Evolutionary conservation across 257 asterid species (phyloP).

Genomic region (Sherardia arvensis): DNA sequence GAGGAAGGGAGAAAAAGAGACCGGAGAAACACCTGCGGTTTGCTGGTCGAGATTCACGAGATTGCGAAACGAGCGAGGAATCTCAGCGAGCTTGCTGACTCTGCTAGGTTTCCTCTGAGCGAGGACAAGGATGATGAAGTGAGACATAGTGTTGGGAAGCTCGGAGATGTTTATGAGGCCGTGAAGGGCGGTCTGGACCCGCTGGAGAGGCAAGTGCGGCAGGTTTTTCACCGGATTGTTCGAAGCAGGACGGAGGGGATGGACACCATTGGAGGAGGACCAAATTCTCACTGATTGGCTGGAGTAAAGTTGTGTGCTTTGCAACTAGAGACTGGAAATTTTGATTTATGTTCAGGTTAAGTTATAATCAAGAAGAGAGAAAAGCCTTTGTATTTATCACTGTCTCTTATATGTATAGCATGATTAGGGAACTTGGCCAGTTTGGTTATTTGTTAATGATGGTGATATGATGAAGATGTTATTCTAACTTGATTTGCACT

Average conservation of each 20-base stretch:
- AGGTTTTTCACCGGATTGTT: conserved; percentile 70
- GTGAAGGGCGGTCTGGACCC: conserved; percentile 73
- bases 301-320: not conserved
- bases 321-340: conserved; percentile 1
- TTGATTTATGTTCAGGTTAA: not conserved
- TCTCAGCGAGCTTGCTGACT: conserved; percentile 56
- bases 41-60: conserved; percentile 78
- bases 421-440: not conserved
- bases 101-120: conserved; percentile 45
- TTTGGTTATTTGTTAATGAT: not conserved
- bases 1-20: conserved; percentile 78
- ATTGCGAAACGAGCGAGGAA: conserved; percentile 49
- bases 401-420: not conserved
- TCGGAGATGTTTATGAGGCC: conserved; percentile 35
- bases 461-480: not conserved
- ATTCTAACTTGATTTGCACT: not conserved
- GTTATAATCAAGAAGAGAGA: not conserved
- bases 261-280: conserved; percentile 31
- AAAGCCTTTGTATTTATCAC: not conserved
- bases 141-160: conserved; percentile 52
- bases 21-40: conserved; percentile 58
- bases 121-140: conserved; percentile 66
- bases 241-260: conserved; percentile 68
- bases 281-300: conserved; percentile 25
- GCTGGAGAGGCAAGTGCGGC: conserved; percentile 65